phyloP scores from a whole-genome alignment of 345 rosid species.

The Brassica rapa region DNA sequence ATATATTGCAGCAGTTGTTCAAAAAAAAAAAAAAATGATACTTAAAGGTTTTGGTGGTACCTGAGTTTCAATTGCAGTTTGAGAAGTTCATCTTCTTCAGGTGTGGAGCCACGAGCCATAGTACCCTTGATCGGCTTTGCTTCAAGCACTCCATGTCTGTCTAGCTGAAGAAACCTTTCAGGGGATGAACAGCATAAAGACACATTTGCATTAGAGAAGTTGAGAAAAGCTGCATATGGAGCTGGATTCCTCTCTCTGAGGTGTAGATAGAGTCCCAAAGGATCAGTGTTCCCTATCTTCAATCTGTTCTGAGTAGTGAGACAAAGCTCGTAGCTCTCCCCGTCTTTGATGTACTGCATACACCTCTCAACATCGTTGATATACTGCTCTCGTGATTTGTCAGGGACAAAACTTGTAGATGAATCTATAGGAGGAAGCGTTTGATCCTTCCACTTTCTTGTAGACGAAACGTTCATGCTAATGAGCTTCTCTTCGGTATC shows the following conservation, averaged over 20 bases:
- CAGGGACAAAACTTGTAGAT: slow-evolving; percentile 55
- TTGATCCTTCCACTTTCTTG: slow-evolving; percentile 38
- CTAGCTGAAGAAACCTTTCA: slow-evolving; percentile 82
- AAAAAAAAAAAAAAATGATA: background rate
- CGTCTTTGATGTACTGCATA: slow-evolving; percentile 75
- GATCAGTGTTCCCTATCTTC: slow-evolving; percentile 53
- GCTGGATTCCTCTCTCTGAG: slow-evolving; percentile 88
- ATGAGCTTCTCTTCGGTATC: slow-evolving; percentile 66
- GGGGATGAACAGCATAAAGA: slow-evolving; percentile 90
- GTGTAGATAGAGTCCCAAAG: slow-evolving; percentile 76
- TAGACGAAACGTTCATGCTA: slow-evolving; percentile 42
- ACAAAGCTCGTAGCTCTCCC: slow-evolving; percentile 98
- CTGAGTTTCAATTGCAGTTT: slow-evolving; percentile 71
- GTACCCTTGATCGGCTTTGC: slow-evolving; percentile 97
- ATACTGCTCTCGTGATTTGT: slow-evolving; percentile 69
- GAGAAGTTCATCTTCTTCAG: slow-evolving; percentile 66
- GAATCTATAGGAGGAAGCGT: slow-evolving; percentile 23
- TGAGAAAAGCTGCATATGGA: slow-evolving; percentile 93
- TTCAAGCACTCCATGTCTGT: slow-evolving; percentile 66
- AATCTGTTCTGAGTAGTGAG: slow-evolving; percentile 74
- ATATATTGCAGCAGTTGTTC: no score
- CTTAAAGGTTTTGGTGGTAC: slow-evolving; percentile 39
- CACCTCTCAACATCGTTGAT: slow-evolving; percentile 68
- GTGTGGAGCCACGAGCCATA: slow-evolving; percentile 72
- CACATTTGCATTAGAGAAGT: slow-evolving; percentile 67